Evolutionary conservation across 164 flowering plant genomes (phyloP), one percentile per base, ranked within the genome.

Genomic region (Platanus orientalis): DNA sequence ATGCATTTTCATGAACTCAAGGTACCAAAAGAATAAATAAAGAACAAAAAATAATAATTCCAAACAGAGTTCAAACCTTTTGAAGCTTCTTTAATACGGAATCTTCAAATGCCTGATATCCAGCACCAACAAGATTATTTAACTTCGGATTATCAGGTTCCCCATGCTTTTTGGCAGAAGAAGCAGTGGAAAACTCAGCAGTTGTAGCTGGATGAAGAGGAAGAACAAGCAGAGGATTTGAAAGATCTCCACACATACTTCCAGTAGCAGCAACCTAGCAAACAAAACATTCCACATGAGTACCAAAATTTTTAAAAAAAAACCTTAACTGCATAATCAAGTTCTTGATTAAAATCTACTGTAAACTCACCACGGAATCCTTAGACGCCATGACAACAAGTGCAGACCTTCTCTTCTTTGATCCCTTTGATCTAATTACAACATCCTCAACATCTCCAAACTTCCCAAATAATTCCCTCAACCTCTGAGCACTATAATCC

Each of bases 371-470:
- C 57, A 80, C 90, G 14, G 78, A 89, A n/a, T 87, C 94, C 73
- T 80, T 81, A 27, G 86, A 72, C 0, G 74, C 80, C 96, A 93
- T 88, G 19, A 83, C 94, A 61, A 93, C 84, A 65, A 93, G 80
- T 0, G 96, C 97, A 5, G 87, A 80, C 17, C 83, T 76, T 72
- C 66, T 83, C 75, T 79, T 86, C 82, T 83, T 89, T 6, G 77
- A 68, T 60, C 77, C 78, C 63, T 66, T 81, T 5, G 30, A 54
- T 47, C 55, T 54, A 40, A 84, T 82, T 11, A 93, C 84, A 49
- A 93, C 89, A 76, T 93, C 97, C 75, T 87, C 96, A 36, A 93
- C 92, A 49, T 58, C 63, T 1, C 98, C 98, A 81, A 87, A 93
- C 69, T 74, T 62, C 25, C 78, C 72, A 69, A 90, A 88, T 30